phyloP scores from a whole-genome alignment of 176 grass and related monocot species.

The Oryza meridionalis region DNA sequence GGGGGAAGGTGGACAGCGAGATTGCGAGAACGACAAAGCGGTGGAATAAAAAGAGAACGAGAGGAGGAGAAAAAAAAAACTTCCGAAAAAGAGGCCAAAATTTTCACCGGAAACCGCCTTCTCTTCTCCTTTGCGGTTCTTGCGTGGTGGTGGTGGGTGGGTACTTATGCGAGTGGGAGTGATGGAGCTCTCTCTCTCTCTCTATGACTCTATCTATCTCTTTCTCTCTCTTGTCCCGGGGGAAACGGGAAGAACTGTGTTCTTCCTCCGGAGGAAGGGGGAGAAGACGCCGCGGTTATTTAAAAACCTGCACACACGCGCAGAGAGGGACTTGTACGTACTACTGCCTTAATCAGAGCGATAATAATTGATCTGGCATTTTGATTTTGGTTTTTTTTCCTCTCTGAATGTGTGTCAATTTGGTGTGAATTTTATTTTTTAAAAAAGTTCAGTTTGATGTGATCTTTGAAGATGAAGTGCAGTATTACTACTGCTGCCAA shows the following conservation, averaged over 20 bases:
- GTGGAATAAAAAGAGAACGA: neutral
- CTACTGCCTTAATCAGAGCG: neutral
- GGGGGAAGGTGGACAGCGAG: neutral
- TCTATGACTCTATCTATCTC: no score
- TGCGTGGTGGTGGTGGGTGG: conserved; percentile 9
- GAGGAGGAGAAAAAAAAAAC: neutral
- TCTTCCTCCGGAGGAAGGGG: neutral
- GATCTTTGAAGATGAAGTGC: conserved; percentile 26
- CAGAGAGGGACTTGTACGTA: neutral
- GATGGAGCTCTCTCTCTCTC: neutral
- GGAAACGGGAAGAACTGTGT: conserved; percentile 26
- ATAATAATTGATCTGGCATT: conserved; percentile 24
- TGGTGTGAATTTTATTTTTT: neutral
- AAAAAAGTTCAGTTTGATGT: neutral
- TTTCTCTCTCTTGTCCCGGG: neutral
- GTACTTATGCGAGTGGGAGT: conserved; percentile 44
- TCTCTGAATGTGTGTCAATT: neutral
- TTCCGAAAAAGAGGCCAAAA: neutral
- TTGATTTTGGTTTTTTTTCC: neutral
- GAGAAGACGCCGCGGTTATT: neutral
- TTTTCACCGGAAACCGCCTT: conserved; percentile 28
- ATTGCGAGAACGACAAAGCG: neutral
- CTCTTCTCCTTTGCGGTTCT: conserved; percentile 14
- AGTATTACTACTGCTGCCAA: neutral
- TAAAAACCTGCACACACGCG: conserved; percentile 31